phyloP scores from a whole-genome alignment of 2,329 filamentous ascomycete species.

The Allantophomopsis cytisporea region DNA sequence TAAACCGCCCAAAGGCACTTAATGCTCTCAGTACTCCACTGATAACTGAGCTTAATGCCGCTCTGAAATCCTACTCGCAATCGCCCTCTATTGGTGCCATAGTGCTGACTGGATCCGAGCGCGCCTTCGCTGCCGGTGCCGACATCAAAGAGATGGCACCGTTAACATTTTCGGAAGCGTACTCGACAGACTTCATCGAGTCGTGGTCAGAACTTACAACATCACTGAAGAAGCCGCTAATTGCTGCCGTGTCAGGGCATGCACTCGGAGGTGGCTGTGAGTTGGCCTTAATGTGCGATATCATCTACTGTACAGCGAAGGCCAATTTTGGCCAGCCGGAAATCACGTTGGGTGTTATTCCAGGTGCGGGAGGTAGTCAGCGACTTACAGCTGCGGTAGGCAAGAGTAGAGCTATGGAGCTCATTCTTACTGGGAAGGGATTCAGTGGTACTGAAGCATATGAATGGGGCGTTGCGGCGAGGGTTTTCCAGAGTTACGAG shows the following conservation, averaged over 20 bases:
- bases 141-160: conserved; percentile 99
- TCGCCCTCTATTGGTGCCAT: conserved; percentile 61
- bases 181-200: conserved; percentile 86
- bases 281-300: conserved; percentile 93
- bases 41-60: conserved; percentile 77
- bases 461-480: conserved; percentile 81
- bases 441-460: conserved; percentile 78
- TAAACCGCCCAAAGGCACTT: conserved; percentile 88
- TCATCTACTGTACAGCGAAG: conserved; percentile 74
- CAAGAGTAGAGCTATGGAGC: conserved; percentile 81
- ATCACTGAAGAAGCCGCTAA: conserved; percentile 81
- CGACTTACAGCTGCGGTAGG: conserved; percentile 71
- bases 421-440: conserved; percentile 74
- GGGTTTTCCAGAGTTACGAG: conserved; percentile 66
- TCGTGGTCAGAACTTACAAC: conserved; percentile 81
- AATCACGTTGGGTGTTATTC: conserved; percentile 87
- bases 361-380: conserved; percentile 85
- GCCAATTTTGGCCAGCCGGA: conserved; percentile 96
- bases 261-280: conserved; percentile 93
- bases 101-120: conserved; percentile 76
- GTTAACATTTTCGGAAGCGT: conserved; percentile 77
- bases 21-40: conserved; percentile 89
- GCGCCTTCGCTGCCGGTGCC: conserved; percentile 87
- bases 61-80: conserved; percentile 56
- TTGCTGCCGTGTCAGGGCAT: conserved; percentile 88